Percentiles rank a stretch among this genome's conserved stretches.
These are phyloP conservation scores for Coemansia furcata DNA, from an alignment of 192 early-diverging fungal species.

Conservation along the genomic window DNA sequence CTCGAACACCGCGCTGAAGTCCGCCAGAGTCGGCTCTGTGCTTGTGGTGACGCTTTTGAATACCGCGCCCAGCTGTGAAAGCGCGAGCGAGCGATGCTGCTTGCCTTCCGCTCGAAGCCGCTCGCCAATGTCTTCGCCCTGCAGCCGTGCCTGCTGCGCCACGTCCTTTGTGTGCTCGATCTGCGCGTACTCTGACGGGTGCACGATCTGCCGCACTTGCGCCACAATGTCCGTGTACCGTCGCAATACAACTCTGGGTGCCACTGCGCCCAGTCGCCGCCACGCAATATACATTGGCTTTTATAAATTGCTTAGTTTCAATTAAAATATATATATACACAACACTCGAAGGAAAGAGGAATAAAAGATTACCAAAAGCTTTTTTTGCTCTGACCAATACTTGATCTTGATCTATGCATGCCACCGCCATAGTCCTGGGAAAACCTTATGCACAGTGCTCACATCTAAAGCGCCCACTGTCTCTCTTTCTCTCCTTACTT, in stretches of 20 bases:
- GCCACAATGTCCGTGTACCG: not conserved
- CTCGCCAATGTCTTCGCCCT: conserved; percentile 4
- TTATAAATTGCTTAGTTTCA: not conserved
- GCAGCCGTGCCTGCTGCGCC: conserved; percentile 6
- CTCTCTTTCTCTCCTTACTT: not conserved
- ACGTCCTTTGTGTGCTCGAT: conserved; percentile 21
- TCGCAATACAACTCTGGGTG: not conserved
- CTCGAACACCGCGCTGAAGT: conserved; percentile 30
- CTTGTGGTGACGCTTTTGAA: conserved; percentile 2
- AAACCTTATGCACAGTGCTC: not conserved
- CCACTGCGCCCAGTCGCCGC: not conserved
- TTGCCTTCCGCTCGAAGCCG: not conserved
- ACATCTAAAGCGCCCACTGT: not conserved
- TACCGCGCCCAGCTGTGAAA: conserved; percentile 10
- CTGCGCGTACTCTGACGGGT: conserved; percentile 26
- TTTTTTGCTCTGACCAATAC: not conserved
- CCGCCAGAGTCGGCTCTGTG: not conserved
- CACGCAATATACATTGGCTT: not conserved
- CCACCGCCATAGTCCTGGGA: not conserved
- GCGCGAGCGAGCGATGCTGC: not conserved
- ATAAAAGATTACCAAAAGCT: not conserved
- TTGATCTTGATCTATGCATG: not conserved
- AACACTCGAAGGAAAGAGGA: not conserved
- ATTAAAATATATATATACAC: not conserved
- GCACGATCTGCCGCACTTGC: conserved; percentile 26